Base-by-base conservation (phyloP, 345 rosid genomes). In the Viola odorata region DNA sequence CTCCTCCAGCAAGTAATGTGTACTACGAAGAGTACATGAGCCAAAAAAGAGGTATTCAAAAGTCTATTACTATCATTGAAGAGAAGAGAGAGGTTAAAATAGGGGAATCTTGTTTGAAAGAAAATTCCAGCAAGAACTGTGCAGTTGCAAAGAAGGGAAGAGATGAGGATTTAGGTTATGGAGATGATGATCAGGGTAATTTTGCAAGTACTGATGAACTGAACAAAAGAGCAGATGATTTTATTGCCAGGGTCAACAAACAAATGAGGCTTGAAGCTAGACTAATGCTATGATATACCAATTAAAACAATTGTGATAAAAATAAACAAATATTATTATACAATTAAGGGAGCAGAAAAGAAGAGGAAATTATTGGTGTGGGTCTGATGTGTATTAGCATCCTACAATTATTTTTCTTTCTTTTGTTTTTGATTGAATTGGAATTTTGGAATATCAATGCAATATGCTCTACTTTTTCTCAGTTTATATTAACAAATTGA, bases 171-270 rank as follows among this genome's bases (percentile, higher is more conserved):
- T 48, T 54, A 3, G 50, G 32, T 23, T 23, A 61, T 2, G 73
- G 55, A 42, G 69, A 66, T 47, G 64, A n/a, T n/a, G 52, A 37
- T 6, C 11, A 10, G 15, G 6, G 11, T 59, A 45, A 55, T 73
- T 56, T 78, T 70, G 76, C 81, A 7, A 23, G 32, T 23, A 52
- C 73, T 6, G 86, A 84, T 62, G 75, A 76, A n/a, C 63, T 84
- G 80, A 78, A 63, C 68, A 82, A 75, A 69, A 86, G 87, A 69
- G 89, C 87, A 58, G 87, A 82, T 61, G 84, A 86, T 65, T 74
- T 86, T 67, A 86, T 86, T 58, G 84, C 85, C 54, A 75, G 86
- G 61, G 82, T 84, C 56, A 84, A 86, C 59, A 76, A 74, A 51
- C 80, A 73, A 63, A 73, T 87, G 64, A 79, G 66, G 72, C 74